A percentile compares a stretch with the other conserved stretches of the same genome.
These are phyloP conservation scores for Bassia scoparia DNA, from an alignment of 148 eudicot species.

Conservation along the genomic window DNA sequence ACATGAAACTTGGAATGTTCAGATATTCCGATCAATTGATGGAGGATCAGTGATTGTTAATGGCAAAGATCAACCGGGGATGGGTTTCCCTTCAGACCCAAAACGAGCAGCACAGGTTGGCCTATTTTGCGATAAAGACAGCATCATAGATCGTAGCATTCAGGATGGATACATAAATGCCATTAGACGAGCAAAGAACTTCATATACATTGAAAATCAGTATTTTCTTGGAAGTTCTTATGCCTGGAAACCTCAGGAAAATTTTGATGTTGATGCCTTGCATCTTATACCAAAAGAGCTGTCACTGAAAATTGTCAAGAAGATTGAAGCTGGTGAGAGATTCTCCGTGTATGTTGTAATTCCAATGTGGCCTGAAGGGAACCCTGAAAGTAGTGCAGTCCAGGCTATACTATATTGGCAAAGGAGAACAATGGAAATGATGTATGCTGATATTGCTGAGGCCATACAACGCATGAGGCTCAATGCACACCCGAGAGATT, in stretches of 20 bases:
- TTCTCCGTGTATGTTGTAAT: slow-evolving; percentile 70
- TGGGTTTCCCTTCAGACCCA: slow-evolving; percentile 40
- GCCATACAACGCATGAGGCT: slow-evolving; percentile 40
- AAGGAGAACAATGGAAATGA: slow-evolving; percentile 81
- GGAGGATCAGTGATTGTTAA: slow-evolving; percentile 51
- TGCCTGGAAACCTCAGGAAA: slow-evolving; percentile 49
- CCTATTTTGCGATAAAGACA: slow-evolving; percentile 54
- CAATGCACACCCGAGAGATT: slow-evolving; percentile 43
- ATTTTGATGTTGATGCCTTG: slow-evolving; percentile 65
- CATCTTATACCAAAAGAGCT: slow-evolving; percentile 78
- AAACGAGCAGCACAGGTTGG: slow-evolving; percentile 40
- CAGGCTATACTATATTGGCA: slow-evolving; percentile 85
- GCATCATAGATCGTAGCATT: slow-evolving; percentile 59
- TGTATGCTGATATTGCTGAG: slow-evolving; percentile 60
- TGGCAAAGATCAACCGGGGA: not conserved
- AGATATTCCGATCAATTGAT: slow-evolving; percentile 78
- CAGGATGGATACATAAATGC: slow-evolving; percentile 82
- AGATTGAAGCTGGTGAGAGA: slow-evolving; percentile 62
- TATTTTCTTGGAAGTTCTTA: slow-evolving; percentile 81
- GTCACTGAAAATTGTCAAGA: slow-evolving; percentile 65
- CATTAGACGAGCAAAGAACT: slow-evolving; percentile 64
- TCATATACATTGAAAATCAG: slow-evolving; percentile 84
- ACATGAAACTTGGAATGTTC: slow-evolving; percentile 72
- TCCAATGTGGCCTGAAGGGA: slow-evolving; percentile 97
- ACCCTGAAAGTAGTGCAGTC: slow-evolving; percentile 70